Evolutionary conservation across 225 moss, liverwort and hornwort species (phyloP).

Genomic region (Pseudoscleropodium purum): DNA sequence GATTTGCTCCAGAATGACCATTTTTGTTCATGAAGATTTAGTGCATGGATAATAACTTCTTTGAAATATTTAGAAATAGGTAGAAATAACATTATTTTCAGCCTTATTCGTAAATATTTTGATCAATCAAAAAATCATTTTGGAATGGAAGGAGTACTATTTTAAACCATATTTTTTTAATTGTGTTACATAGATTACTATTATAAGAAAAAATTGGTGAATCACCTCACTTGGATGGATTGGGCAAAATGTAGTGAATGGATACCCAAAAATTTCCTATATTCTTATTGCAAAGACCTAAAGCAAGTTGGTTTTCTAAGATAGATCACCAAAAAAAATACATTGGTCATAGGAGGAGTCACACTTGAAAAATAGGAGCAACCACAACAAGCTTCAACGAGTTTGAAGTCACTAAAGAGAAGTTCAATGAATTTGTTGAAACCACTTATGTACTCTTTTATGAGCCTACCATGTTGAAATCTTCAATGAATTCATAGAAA

Average conservation of each 20-base stretch:
- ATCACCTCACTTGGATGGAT: not conserved
- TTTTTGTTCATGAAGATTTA: no score
- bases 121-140: no score
- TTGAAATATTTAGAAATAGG: no score
- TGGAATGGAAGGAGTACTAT: no score
- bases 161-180: no score
- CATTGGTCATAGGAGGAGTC: fast-evolving
- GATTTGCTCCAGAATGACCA: no score
- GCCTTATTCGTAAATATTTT: no score
- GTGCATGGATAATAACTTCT: no score
- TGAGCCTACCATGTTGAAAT: not conserved
- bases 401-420: not conserved
- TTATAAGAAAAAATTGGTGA: no score
- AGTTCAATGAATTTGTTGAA: fast-evolving
- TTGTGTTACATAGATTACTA: no score
- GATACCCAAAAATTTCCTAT: fast-evolving
- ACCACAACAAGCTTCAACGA: fast-evolving
- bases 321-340: no score
- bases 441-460: not conserved
- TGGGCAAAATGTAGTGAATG: not conserved
- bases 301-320: fast-evolving
- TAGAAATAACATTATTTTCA: no score
- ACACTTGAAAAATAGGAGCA: not conserved
- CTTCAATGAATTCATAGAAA: fast-evolving
- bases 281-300: not conserved